Base-by-base conservation (phyloP, 768 basidiomycete genomes). In the Termitomyces sp. region DNA sequence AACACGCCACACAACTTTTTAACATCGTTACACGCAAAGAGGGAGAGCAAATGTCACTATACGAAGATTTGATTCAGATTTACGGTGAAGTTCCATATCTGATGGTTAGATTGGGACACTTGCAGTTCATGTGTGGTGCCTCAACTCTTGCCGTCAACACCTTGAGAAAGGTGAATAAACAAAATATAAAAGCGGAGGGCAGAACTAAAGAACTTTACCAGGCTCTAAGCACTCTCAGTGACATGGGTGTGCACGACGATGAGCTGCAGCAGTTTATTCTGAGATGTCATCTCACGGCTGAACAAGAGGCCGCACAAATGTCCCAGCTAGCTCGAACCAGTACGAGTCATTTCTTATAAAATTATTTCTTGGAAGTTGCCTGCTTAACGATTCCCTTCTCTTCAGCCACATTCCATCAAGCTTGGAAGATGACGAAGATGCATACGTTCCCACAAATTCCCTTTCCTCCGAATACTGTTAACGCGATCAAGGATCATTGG, bases 401-500 rank as follows among this genome's bases (percentile, higher is more conserved):
- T 33, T 22, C 31, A 47, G 32, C 32, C 22, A 4, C 15, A 5
- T 50, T 50, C 25, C 7, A 20, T 31, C 49, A 50, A 31, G 13
- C 11, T 10, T 50, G 49, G 49, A 50, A 50, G 15, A 27, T 10
- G 29, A 50, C 49, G 16, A 50, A 4, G 7, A 12, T 12, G 7
- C 49, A 50, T n/a, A 18, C 27, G 16, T 50, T 50, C 39, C 49
- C 49, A 38, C 36, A 29, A 18, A 31, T 50, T 10, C 38, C 49
- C 2, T 18, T 40, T 50, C 27, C 6, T 7, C 49, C 38, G 0
- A 15, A 3, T 29, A 16, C n/a, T 29, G 49, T 38, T 7, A 22
- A 61, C 50, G 51, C 53, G 13, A 32, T 69, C 36, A 55, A 55
- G 35, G 45, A 56, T 15, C 45, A 40, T 33, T 69, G 67, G 69